These are phyloP conservation scores for Termitomyces sp. DNA, from an alignment of 768 basidiomycete species.

Conservation along the genomic window DNA sequence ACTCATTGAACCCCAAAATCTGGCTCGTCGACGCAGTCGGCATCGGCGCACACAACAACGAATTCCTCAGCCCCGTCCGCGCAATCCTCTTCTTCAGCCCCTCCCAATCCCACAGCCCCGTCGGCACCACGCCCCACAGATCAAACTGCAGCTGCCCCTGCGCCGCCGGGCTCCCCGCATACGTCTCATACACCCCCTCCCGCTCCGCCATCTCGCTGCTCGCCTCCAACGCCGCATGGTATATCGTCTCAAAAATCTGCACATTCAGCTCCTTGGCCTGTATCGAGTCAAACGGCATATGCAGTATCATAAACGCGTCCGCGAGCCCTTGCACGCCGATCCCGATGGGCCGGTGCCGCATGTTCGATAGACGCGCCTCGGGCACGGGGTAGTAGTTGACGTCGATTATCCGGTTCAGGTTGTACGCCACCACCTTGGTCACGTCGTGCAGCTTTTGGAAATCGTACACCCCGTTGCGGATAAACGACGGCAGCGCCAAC, in stretches of 20 bases:
- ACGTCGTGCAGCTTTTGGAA: slow-evolving; percentile 96
- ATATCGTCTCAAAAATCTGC: slow-evolving; percentile 98
- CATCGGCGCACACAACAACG: slow-evolving; percentile 93
- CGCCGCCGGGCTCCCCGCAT: slow-evolving; percentile 85
- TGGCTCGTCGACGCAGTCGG: slow-evolving; percentile 98
- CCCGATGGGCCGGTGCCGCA: slow-evolving; percentile 96
- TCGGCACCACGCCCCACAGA: slow-evolving; percentile 90
- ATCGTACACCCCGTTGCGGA: slow-evolving; percentile 79
- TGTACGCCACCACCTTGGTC: slow-evolving; percentile 86
- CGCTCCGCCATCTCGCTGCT: slow-evolving; percentile 79
- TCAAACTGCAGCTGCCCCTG: slow-evolving; percentile 91
- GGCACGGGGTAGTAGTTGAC: slow-evolving; percentile 93
- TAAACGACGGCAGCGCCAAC: slow-evolving; percentile 89
- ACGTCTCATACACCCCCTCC: slow-evolving; percentile 85
- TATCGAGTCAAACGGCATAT: slow-evolving; percentile 90
- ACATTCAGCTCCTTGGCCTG: slow-evolving; percentile 86
- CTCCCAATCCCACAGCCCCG: slow-evolving; percentile 91
- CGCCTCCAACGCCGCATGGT: slow-evolving; percentile 90
- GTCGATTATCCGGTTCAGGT: slow-evolving; percentile 93
- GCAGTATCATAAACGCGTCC: slow-evolving; percentile 96
- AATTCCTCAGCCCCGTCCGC: slow-evolving; percentile 80
- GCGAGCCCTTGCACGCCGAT: slow-evolving; percentile 97
- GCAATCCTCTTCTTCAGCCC: slow-evolving; percentile 83
- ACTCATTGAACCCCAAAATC: slow-evolving; percentile 97
- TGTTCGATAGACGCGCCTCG: slow-evolving; percentile 89